phyloP scores from a whole-genome alignment of 2,329 filamentous ascomycete species.

The Phyllosticta citriasiana region DNA sequence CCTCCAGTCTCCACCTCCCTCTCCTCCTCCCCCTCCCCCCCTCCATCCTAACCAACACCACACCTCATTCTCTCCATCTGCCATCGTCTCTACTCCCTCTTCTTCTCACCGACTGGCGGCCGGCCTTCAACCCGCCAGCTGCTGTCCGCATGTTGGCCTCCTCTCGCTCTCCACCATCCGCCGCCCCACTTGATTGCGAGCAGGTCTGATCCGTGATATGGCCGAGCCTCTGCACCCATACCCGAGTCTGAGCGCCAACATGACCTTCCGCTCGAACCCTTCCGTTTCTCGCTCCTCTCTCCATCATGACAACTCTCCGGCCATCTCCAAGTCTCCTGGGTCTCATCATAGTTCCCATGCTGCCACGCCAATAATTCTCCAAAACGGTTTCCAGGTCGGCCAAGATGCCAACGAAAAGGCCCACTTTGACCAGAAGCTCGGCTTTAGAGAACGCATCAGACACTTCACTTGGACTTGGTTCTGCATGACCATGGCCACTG shows the following conservation, averaged over 20 bases:
- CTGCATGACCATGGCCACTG: slow-evolving; percentile 56
- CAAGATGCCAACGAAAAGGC: neutral
- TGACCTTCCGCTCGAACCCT: neutral
- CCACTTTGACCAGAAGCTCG: slow-evolving; percentile 18
- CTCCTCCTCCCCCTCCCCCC: neutral
- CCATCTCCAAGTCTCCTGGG: neutral
- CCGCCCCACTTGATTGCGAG: neutral
- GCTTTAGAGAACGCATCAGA: slow-evolving; percentile 46
- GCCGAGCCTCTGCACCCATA: neutral
- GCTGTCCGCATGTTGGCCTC: neutral
- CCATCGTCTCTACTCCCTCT: neutral
- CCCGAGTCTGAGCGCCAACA: neutral
- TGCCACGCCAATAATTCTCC: neutral
- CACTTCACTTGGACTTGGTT: slow-evolving; percentile 74
- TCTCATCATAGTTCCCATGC: neutral
- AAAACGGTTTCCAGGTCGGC: neutral
- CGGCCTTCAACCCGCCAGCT: neutral
- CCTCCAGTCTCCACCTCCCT: too few relatives aligned
- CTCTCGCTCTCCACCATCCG: neutral
- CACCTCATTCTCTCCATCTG: neutral
- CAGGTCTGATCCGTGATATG: neutral
- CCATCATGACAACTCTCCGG: neutral
- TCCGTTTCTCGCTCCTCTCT: neutral
- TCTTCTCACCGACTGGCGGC: neutral
- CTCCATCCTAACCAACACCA: too few relatives aligned